A percentile compares a stretch with the other conserved stretches of the same genome.
Evolutionary conservation across 2,329 filamentous ascomycete species (phyloP).

Genomic region (Dothistroma septosporum): DNA sequence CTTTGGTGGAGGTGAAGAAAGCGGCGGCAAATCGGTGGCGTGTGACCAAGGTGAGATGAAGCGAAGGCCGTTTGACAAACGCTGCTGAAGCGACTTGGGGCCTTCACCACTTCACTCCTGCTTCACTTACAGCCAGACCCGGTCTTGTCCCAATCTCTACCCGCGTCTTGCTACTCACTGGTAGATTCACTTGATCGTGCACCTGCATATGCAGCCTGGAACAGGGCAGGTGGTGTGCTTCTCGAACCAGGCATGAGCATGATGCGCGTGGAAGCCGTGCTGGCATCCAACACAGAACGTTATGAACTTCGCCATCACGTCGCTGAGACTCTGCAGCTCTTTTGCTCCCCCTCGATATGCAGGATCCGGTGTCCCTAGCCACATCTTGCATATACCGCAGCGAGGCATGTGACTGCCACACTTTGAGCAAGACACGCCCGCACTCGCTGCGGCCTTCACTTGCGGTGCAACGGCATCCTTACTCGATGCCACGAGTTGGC

Average conservation of each 20-base stretch:
- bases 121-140: not conserved
- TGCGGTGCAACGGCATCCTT: conserved; percentile 25
- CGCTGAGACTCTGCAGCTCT: conserved; percentile 32
- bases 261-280: conserved; percentile 61
- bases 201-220: conserved; percentile 53
- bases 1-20: not conserved
- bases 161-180: not conserved
- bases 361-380: conserved; percentile 57
- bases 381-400: conserved; percentile 59
- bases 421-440: conserved; percentile 55
- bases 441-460: conserved; percentile 29
- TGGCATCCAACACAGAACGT: conserved; percentile 61
- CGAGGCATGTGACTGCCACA: conserved; percentile 61
- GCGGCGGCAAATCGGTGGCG: not conserved
- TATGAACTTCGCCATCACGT: conserved; percentile 53
- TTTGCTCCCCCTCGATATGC: conserved; percentile 29
- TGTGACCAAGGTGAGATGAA: not conserved
- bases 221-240: conserved; percentile 53
- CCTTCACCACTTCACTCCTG: not conserved
- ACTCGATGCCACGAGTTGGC: conserved; percentile 24
- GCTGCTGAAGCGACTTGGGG: not conserved
- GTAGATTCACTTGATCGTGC: conserved; percentile 25
- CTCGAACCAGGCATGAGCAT: conserved; percentile 59
- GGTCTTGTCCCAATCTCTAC: not conserved
- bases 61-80: not conserved